Evolutionary conservation across 1,284 basidiomycete species (phyloP).

Genomic region (Pterula multifida): DNA sequence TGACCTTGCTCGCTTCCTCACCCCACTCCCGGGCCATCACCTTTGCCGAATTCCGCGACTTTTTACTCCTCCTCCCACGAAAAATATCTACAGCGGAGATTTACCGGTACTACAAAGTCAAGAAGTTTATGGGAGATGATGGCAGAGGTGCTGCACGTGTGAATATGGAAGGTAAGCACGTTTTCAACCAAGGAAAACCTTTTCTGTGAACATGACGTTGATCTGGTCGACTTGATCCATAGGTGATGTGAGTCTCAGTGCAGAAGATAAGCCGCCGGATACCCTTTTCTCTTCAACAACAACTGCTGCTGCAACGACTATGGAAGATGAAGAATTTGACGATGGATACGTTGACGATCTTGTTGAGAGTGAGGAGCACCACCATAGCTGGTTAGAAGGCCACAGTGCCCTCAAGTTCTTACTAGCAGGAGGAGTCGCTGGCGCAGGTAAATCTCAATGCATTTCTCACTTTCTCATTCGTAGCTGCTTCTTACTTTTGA

Average conservation of each 20-base stretch:
- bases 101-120: slow-evolving; percentile 76
- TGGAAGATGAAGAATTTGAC: slow-evolving; percentile 27
- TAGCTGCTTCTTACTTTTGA: slow-evolving; percentile 4
- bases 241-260: slow-evolving; percentile 70
- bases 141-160: slow-evolving; percentile 68
- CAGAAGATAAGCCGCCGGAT: slow-evolving; percentile 49
- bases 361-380: slow-evolving; percentile 50
- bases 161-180: slow-evolving; percentile 71
- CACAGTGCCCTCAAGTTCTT: slow-evolving; percentile 81
- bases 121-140: slow-evolving; percentile 63
- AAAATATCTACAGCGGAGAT: slow-evolving; percentile 77
- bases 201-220: slow-evolving; percentile 7
- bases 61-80: slow-evolving; percentile 77
- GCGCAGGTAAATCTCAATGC: slow-evolving; percentile 52
- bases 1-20: slow-evolving; percentile 63
- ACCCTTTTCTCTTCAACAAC: slow-evolving; percentile 14
- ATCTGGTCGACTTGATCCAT: slow-evolving; percentile 3
- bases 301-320: slow-evolving; percentile 19
- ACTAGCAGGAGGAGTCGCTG: slow-evolving; percentile 88
- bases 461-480: slow-evolving; percentile 4
- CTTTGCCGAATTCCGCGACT: slow-evolving; percentile 85
- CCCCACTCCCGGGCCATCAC: slow-evolving; percentile 58
- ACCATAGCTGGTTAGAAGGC: slow-evolving; percentile 54
- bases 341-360: slow-evolving; percentile 31
- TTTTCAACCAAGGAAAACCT: too few relatives aligned